Percentiles rank a stretch among this genome's conserved stretches.
Conservation (phyloP, 2,329 filamentous ascomycete species). For the Aspergillus japonicus region DNA sequence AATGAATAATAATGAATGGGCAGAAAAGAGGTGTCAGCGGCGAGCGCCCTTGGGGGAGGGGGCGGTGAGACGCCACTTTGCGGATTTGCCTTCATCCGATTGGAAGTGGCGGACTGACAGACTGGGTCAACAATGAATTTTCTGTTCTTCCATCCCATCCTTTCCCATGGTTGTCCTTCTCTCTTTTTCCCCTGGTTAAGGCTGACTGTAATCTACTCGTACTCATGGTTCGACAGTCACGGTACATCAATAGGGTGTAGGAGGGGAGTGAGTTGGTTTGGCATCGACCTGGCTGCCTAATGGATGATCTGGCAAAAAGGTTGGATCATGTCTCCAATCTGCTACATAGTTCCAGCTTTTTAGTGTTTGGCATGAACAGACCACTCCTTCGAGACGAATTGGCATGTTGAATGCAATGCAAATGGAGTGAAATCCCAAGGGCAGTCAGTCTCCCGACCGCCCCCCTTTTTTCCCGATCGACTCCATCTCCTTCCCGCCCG, state of each 20-base stretch:
- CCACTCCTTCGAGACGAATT: neutral
- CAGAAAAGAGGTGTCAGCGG: slow-evolving; percentile 1
- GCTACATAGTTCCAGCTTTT: neutral
- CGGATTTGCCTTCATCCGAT: slow-evolving; percentile 11
- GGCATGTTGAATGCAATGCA: neutral
- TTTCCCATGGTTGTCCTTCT: neutral
- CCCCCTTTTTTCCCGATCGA: slow-evolving; percentile 3
- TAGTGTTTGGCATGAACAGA: neutral
- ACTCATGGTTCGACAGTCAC: neutral
- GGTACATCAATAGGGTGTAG: no score
- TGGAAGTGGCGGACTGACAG: slow-evolving; percentile 1
- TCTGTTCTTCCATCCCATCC: neutral
- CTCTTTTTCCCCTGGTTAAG: neutral
- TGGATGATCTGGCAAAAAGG: neutral
- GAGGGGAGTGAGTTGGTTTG: neutral
- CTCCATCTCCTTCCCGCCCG: slow-evolving; percentile 8
- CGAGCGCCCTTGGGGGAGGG: neutral
- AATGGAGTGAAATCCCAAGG: neutral
- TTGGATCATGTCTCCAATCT: neutral
- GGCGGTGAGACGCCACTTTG: slow-evolving; percentile 3
- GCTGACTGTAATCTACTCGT: neutral
- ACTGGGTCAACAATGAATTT: neutral
- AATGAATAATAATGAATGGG: neutral
- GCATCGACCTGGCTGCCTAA: slow-evolving; percentile 5
- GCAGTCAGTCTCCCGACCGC: neutral